phyloP scores from a whole-genome alignment of 2,329 filamentous ascomycete species.

The Exophiala oligosperma region DNA sequence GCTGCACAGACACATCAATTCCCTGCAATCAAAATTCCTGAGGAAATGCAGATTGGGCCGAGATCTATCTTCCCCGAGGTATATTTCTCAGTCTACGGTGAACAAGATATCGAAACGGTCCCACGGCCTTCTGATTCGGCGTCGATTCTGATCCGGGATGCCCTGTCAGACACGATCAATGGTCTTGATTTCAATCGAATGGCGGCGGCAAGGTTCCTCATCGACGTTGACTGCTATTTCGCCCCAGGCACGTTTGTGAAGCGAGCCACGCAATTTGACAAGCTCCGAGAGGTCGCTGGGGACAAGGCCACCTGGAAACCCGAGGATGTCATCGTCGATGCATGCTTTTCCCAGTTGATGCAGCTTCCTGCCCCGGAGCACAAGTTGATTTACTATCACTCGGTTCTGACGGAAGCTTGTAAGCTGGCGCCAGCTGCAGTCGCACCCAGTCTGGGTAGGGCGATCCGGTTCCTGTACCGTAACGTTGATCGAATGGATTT shows the following conservation, averaged over 20 bases:
- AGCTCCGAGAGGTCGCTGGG: slow-evolving; percentile 67
- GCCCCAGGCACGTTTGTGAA: slow-evolving; percentile 87
- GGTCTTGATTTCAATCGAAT: slow-evolving; percentile 90
- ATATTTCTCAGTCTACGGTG: slow-evolving; percentile 87
- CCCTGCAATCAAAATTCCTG: slow-evolving; percentile 73
- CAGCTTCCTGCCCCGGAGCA: slow-evolving; percentile 84
- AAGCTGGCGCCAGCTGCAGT: slow-evolving; percentile 96
- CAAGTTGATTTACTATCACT: slow-evolving; percentile 95
- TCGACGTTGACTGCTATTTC: slow-evolving; percentile 95
- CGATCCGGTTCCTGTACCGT: slow-evolving; percentile 87
- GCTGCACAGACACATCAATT: slow-evolving; percentile 71
- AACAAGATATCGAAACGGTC: slow-evolving; percentile 86
- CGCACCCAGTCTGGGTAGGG: slow-evolving; percentile 86
- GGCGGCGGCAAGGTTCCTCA: slow-evolving; percentile 80
- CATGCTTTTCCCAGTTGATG: slow-evolving; percentile 93
- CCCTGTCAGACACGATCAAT: slow-evolving; percentile 89
- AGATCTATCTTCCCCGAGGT: slow-evolving; percentile 85
- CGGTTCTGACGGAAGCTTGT: slow-evolving; percentile 90
- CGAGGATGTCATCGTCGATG: slow-evolving; percentile 95
- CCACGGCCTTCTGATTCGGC: slow-evolving; percentile 74
- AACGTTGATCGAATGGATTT: slow-evolving; percentile 81
- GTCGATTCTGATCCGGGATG: slow-evolving; percentile 80
- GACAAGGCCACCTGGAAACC: slow-evolving; percentile 86
- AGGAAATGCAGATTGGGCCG: slow-evolving; percentile 70
- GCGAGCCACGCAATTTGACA: slow-evolving; percentile 88